Evolutionary conservation across 2,329 filamentous ascomycete genomes (phyloP).

Genomic region (Pseudocercospora pini-densiflorae): DNA sequence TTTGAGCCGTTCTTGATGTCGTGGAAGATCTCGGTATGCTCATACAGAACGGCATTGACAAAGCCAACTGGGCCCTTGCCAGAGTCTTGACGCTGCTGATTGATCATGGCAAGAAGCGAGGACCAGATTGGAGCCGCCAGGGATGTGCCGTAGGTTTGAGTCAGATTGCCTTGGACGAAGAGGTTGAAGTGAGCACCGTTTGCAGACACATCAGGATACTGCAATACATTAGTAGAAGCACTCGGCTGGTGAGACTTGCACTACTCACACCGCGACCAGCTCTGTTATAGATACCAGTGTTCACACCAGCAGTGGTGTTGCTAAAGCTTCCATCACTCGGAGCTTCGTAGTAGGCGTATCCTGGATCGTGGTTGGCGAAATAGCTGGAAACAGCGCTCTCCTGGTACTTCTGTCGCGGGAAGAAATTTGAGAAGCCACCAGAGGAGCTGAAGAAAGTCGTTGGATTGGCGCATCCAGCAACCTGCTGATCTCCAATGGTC

Average conservation of each 20-base stretch:
- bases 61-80: conserved; percentile 49
- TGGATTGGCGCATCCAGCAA: background rate
- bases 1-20: conserved; percentile 47
- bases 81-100: conserved; percentile 42
- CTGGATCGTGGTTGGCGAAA: conserved; percentile 41
- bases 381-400: conserved; percentile 44
- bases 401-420: conserved; percentile 54
- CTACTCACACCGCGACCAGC: conserved; percentile 45
- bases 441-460: conserved; percentile 31
- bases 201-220: conserved; percentile 41
- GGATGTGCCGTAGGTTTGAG: conserved; percentile 56
- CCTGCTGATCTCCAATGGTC: background rate
- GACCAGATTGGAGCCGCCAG: conserved; percentile 56
- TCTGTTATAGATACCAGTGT: conserved; percentile 34
- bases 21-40: conserved; percentile 45
- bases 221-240: conserved; percentile 27
- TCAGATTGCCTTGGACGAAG: conserved; percentile 49
- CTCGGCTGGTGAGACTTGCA: conserved; percentile 44
- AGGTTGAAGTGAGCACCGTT: conserved; percentile 44
- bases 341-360: conserved; percentile 12
- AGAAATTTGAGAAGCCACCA: conserved; percentile 57
- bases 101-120: conserved; percentile 53
- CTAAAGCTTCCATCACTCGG: conserved; percentile 4
- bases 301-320: background rate
- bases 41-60: conserved; percentile 41